Percentiles rank a stretch among this genome's conserved stretches.
phyloP scores from a whole-genome alignment of 176 grass and related monocot species.

The Oryza meridionalis region DNA sequence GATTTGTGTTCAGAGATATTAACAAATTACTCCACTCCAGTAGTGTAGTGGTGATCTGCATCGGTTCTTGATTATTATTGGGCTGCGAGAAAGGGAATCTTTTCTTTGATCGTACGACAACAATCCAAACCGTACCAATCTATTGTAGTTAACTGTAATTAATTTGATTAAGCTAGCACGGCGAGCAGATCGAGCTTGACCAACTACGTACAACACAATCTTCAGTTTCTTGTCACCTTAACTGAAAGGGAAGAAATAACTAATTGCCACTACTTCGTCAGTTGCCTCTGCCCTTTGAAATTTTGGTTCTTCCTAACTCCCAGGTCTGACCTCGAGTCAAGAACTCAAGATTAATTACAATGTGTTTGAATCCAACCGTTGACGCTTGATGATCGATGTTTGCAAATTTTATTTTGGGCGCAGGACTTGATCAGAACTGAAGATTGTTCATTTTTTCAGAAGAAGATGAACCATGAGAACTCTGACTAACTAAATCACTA shows the following conservation, averaged over 20 bases:
- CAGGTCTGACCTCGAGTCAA: not conserved
- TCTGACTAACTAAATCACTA: not conserved
- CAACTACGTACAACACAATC: not conserved
- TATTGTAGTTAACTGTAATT: slow-evolving; percentile 24
- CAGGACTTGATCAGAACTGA: not conserved
- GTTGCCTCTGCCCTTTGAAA: not conserved
- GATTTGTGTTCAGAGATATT: slow-evolving; percentile 15
- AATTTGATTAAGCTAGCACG: not conserved
- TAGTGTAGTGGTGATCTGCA: slow-evolving; percentile 19
- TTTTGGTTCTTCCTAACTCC: not conserved
- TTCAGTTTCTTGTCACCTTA: not conserved
- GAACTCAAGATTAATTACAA: not conserved
- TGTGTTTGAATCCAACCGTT: not conserved
- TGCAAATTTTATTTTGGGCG: not conserved
- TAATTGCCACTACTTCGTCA: not conserved
- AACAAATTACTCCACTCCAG: not conserved
- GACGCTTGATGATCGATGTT: not conserved
- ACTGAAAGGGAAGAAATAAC: not conserved
- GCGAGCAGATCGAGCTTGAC: slow-evolving; percentile 22
- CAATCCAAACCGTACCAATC: slow-evolving; percentile 27
- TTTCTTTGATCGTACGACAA: slow-evolving; percentile 37
- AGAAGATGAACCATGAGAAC: not conserved
- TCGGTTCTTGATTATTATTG: not conserved
- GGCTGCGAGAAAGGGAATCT: not conserved
- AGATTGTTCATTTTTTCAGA: not conserved